Evolutionary conservation across 371 early-diverging fungal species (phyloP).

Genomic region (Rhizopus stolonifer): DNA sequence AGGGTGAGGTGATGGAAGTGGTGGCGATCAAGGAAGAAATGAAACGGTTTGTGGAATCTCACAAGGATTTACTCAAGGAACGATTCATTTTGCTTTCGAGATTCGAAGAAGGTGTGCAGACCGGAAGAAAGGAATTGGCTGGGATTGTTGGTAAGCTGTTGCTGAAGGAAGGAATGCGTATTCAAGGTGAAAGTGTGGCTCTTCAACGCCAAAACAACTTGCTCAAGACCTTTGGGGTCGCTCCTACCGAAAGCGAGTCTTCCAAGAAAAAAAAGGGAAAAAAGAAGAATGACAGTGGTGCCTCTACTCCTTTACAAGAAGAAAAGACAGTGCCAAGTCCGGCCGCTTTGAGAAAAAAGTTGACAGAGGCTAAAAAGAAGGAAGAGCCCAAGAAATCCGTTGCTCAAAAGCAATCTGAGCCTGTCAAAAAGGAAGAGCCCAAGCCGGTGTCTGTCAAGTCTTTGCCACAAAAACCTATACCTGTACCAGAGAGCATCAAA

Average conservation of each 20-base stretch:
- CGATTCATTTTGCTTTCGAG: constrained; percentile 57
- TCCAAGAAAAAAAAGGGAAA: constrained; percentile 43
- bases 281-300: constrained; percentile 30
- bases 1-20: constrained; percentile 71
- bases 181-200: constrained; percentile 68
- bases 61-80: constrained; percentile 52
- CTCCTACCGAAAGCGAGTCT: constrained; percentile 3
- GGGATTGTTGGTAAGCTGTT: constrained; percentile 70
- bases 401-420: not conserved
- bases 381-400: not conserved
- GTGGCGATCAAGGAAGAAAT: constrained; percentile 50
- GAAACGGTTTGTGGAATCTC: constrained; percentile 42
- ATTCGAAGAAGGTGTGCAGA: constrained; percentile 68
- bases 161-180: constrained; percentile 70
- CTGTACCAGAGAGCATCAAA: not conserved
- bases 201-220: constrained; percentile 67
- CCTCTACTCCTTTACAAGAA: constrained; percentile 7
- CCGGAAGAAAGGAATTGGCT: constrained; percentile 67
- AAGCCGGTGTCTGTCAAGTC: too few species aligned
- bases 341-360: not conserved
- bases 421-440: not conserved
- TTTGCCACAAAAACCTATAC: not conserved
- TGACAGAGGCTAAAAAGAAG: not conserved
- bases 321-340: not conserved
- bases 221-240: constrained; percentile 54